Evolutionary conservation across 192 early-diverging fungal species (phyloP), one percentile per base, ranked within the genome.

Genomic region (Umbelopsis ramanniana): DNA sequence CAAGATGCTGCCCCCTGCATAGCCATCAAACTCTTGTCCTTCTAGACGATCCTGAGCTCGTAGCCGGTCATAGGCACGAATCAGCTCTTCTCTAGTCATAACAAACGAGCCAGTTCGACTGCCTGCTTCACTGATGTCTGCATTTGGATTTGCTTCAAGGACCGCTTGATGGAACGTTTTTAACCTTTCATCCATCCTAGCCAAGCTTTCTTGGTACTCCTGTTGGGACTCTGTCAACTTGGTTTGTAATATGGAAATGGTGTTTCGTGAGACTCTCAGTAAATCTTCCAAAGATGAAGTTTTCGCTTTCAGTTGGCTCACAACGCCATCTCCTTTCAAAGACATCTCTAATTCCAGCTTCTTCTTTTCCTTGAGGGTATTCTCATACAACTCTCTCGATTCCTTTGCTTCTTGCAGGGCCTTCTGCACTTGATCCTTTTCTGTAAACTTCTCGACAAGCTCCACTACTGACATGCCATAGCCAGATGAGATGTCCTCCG

Each of bases 221-320:
- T 87, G 77, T 21, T 90, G 85, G 4, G 89, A 72, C 74, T 92
- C 91, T 66, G 80, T 86, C 52, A 93, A 82, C 75, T 90, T 89
- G 38, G 82, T 82, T 80, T 94, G 91, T 26, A 94, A 70, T 17
- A 91, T 89, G 52, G 87, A 82, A 21, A 94, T 91, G 4, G 91
- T 93, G 46, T 92, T 88, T 2, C 91, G 85, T 37, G 93, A 93
- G 78, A 92, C 89, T n/a, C 91, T 88, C 45, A 94, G 79, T 22
- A 87, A 63, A 70, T 83, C 81, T 48, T 83, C 82, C 10, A 94
- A 40, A n/a, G 80, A 77, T 23, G 43, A 73, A 22, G 76, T 79
- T 60, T 82, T 78, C 14, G 79, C 80, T 74, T 90, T 92, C 0
- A 94, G 81, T 60, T 90, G 88, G 14, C 77, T 77, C 4, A 78